Base-by-base conservation (phyloP, 1,139 yeast species). In the Saccharomycopsis phalli region DNA sequence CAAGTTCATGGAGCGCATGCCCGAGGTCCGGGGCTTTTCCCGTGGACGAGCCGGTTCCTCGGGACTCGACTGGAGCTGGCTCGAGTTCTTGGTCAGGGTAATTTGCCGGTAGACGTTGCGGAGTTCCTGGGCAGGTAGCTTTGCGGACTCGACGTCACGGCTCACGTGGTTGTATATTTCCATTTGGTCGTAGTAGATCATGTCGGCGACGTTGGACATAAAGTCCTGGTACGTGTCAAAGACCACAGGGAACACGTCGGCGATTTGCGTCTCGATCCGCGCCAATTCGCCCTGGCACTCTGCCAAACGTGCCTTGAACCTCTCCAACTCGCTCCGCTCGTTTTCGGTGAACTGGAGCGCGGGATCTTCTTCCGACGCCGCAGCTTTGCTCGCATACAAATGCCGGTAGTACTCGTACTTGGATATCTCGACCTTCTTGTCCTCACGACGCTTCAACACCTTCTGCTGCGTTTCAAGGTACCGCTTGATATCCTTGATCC, bases 371-470 rank as follows among this genome's bases (percentile, higher is more conserved):
- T 29, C 17, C 7, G 40, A 26, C 10, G 44, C 44, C 8, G 10
- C 10, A 11, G 33, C 37, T 17, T 37, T 41, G 14, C 31, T 35
- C 22, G 34, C 36, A 17, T 41, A 44, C 19, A 44, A 36, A n/a
- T 34, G 20, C 14, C 13, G 39, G 20, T 34, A 44, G 29, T 44
- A 44, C 17, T 38, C 37, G 28, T 35, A 29, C 25, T 44, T 44
- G 10, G 65, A 69, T 41, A 59, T 63, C 39, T 68, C 68, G 16
- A 58, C 57, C 49, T 70, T 65, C 52, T 66, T 62, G 44, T 63
- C 65, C 42, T 62, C 59, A 41, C 79, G 56, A 49, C 69, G 68
- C 23, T 63, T 63, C 26, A 73, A 58, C 30, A 71, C 51, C 48
- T 66, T 68, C 45, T 65, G 52, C 2, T 64, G 52, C 5, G 58